Evolutionary conservation across 1,284 basidiomycete genomes (phyloP), one percentile per base, ranked within the genome.

Genomic region (Heterobasidion annosum): DNA sequence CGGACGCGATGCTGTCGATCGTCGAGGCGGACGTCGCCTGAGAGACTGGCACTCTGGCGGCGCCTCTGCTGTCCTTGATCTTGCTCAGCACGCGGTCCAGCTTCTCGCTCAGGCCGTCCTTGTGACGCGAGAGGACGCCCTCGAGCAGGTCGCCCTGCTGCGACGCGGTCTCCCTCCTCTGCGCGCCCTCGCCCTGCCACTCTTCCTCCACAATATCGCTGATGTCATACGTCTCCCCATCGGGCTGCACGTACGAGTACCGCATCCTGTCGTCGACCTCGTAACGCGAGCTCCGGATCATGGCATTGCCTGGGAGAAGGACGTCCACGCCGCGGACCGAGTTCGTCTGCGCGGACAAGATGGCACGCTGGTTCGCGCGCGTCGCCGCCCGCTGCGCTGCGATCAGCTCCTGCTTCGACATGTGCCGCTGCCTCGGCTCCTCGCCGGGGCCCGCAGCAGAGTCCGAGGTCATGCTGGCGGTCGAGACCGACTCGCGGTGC

Each of bases 151-250:
- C 88, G 40, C 75, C 73, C 60, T 75, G 73, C 60, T 75, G 73
- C 43, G 71, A 67, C 15, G 53, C 16, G 51, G 51, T 54, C 54
- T 62, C 64, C 19, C 58, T 59, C 63, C 68, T 53, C 65, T 72
- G 58, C 62, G 71, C 59, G 8, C 60, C 63, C 54, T 71, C 71
- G 52, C 76, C 79, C 13, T 79, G 74, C 76, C 86, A 86, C 62
- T 94, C 95, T 64, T 90, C 83, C 65, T 95, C 91, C 40, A 97
- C 81, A 55, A 97, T 88, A 58, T 93, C 85, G 63, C 90, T 94
- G 65, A 98, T 93, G 67, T 98, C 95, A 62, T 85, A 88, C 2
- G 87, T 88, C 68, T 91, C 89, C 8, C 93, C 92, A 58, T 89
- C 89, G 1, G 82, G 78, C 58, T 92, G 86, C 45, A 97, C 85